phyloP scores from a whole-genome alignment of 2,329 filamentous ascomycete genomes.

The Pseudovirgaria hyperparasitica region DNA sequence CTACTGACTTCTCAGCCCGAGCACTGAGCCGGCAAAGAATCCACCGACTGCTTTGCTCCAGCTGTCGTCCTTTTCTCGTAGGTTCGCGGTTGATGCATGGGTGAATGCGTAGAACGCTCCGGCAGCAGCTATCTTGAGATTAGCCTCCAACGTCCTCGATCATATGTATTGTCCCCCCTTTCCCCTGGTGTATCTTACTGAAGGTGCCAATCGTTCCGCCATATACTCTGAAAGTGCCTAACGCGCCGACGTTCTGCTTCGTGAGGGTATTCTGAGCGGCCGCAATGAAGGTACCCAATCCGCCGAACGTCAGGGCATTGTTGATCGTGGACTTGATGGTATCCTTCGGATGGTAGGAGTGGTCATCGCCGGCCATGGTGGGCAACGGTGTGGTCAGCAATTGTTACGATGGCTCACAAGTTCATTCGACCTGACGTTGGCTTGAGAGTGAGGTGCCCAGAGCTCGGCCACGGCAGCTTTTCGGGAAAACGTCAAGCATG shows the following conservation, averaged over 20 bases:
- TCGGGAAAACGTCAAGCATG: too few relatives aligned
- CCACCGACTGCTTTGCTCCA: slow-evolving; percentile 65
- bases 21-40: slow-evolving; percentile 58
- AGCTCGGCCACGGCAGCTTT: too few relatives aligned
- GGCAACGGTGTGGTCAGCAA: slow-evolving; percentile 10
- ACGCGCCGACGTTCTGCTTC: slow-evolving; percentile 67
- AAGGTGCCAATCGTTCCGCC: slow-evolving; percentile 60
- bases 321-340: slow-evolving; percentile 55
- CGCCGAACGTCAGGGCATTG: slow-evolving; percentile 51
- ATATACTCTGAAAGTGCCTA: slow-evolving; percentile 67
- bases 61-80: slow-evolving; percentile 71
- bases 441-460: too few relatives aligned
- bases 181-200: too few relatives aligned
- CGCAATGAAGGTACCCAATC: slow-evolving; percentile 57
- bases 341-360: slow-evolving; percentile 58
- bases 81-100: slow-evolving; percentile 64
- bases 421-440: too few relatives aligned
- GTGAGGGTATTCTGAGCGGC: slow-evolving; percentile 78
- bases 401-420: too few relatives aligned
- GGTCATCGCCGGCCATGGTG: slow-evolving; percentile 21
- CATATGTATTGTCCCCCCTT: not conserved
- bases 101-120: slow-evolving; percentile 70
- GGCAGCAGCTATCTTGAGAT: slow-evolving; percentile 47
- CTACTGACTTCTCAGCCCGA: slow-evolving; percentile 58
- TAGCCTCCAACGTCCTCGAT: slow-evolving; percentile 9